Evolutionary conservation across 1,139 yeast species (phyloP), one percentile per base, ranked within the genome.

Genomic region (Suhomyces yuchorum): DNA sequence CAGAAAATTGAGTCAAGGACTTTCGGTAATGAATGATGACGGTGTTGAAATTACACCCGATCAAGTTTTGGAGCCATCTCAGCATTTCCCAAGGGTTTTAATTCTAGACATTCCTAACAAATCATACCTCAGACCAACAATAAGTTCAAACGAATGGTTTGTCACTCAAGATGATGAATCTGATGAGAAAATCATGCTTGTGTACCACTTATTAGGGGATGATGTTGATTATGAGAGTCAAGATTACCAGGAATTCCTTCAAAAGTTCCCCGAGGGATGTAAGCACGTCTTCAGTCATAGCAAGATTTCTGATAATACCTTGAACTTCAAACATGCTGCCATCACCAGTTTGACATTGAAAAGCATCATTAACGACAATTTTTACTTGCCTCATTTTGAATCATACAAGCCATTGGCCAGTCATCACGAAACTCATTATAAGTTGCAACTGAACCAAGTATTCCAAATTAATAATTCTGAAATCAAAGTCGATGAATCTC

Each of bases 171-270:
- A 67, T 4, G 61, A 60, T 30, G 77, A 71, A 8, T 14, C 30
- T 2, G 60, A 67, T 5, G 74, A 71, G 38, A 66, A 68, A 1
- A 59, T 80, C 17, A 81, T 82, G 1, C 65, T 80, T 3, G 86
- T 90, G 1, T 90, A 88, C 62, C 96, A 89, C 64, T 79, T 90
- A 50, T 67, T 92, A 40, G 96, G 87, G n/a, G 77, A 73, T 18
- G 78, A 73, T 4, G 77, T 88, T 1, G 81, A 85, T 19, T 78
- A 84, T 14, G 62, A 69, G 24, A 68, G 73, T 52, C 58, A 65
- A 1, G 67, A 68, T 4, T 85, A 87, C 61, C 56, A 71, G 49
- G 57, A 68, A 3, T 67, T 78, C 52, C 73, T 85, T 46, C 52
- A 66, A n/a, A 71, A 70, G 11, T 82, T 83, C 55, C 82, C 83